These are phyloP conservation scores for Didymella pomorum DNA, from an alignment of 2,329 filamentous ascomycete genomes.

Conservation along the genomic window DNA sequence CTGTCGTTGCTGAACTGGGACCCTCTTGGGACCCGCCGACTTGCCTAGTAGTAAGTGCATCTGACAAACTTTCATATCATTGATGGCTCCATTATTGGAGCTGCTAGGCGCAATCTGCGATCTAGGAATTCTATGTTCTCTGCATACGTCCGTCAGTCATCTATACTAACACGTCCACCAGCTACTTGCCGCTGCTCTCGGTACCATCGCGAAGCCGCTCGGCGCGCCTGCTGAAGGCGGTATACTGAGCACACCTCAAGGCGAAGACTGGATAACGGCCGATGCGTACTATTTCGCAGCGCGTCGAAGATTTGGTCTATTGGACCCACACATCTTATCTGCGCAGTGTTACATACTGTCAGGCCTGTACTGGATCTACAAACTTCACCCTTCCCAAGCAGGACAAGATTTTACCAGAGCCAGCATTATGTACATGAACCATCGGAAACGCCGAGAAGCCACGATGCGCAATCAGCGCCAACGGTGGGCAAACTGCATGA, in stretches of 20 bases:
- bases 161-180: not conserved
- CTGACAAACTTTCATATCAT: too few relatives aligned
- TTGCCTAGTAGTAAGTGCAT: not conserved
- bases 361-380: constrained; percentile 1
- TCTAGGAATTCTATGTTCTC: not conserved
- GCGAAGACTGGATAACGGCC: not conserved
- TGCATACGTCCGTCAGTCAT: not conserved
- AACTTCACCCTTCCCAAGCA: not conserved
- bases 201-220: not conserved
- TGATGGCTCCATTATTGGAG: too few relatives aligned
- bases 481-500: not conserved
- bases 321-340: not conserved
- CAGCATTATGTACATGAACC: not conserved
- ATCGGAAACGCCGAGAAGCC: not conserved
- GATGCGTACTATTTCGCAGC: not conserved
- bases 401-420: not conserved
- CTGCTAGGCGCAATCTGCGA: not conserved
- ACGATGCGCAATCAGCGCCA: not conserved
- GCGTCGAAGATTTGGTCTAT: not conserved
- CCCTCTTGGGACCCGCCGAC: not conserved
- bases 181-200: not conserved
- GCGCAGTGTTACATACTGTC: not conserved
- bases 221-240: too few relatives aligned
- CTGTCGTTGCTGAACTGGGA: not conserved
- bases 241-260: not conserved